Evolutionary conservation across 495 filamentous ascomycete species (phyloP), one percentile per base, ranked within the genome.

Genomic region (Echria macrotheca): DNA sequence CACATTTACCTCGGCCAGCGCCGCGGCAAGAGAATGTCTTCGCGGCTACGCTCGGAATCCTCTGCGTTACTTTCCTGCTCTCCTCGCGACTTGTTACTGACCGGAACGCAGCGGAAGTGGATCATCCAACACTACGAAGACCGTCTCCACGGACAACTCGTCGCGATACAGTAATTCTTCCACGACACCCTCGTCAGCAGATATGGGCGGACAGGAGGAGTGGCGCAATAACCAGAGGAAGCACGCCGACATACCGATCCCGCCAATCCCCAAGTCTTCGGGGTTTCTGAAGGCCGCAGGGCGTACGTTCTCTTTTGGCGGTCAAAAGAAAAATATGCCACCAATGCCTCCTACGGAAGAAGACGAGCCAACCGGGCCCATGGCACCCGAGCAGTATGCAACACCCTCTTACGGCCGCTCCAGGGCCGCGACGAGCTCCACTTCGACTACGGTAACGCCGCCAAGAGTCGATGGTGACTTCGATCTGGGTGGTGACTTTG

Each of bases 221-320:
- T 68, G 67, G 58, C 67, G 68, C 26, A 59, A 53, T 32, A 62
- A 65, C 11, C 74, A 75, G 50, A 73, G 73, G 35, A 77, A 77
- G 58, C 58, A 71, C 12, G 64, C 69, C 35, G 78, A 85, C 36
- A 73, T 79, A 39, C 80, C 82, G 11, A 64, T 75, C 18, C 83
- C 83, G 15, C 75, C 76, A 19, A 57, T 75, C 9, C 77, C 78
- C 1, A 79, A 76, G 39, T 65, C 64, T 1, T 39, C 18, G 48
- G 73, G 52, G 11, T 80, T 84, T 12, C 63, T 89, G 17, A 81
- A 79, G 51, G 74, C 82, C 22, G 85, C 84, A 39, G 82, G 84
- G 18, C 75, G 86, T 37, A 84, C 86, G 0, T 85, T 90, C 50
- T 91, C 86, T 0, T 89, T 87, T 58, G 85, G 79, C 21, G 69